phyloP scores from a whole-genome alignment of 2,329 filamentous ascomycete genomes.

The Cryphonectria naterciae region DNA sequence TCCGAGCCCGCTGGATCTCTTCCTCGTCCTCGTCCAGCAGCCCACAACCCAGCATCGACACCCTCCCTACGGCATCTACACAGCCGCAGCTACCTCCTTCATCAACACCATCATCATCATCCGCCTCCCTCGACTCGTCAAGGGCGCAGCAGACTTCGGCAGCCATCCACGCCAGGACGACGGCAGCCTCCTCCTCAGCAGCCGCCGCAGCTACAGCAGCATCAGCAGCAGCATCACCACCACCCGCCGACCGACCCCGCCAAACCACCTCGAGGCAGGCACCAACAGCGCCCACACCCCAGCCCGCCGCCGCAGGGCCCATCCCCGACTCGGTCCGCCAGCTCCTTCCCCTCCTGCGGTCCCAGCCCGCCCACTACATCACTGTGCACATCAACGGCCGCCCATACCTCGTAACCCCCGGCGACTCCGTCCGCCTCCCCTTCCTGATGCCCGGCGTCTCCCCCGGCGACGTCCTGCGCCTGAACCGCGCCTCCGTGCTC shows the following conservation, averaged over 20 bases:
- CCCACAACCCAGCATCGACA: slow-evolving; percentile 24
- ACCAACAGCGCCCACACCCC: slow-evolving; percentile 47
- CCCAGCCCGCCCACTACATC: slow-evolving; percentile 78
- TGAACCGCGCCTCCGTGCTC: slow-evolving; percentile 82
- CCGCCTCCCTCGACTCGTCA: slow-evolving; percentile 7
- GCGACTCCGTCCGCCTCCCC: slow-evolving; percentile 76
- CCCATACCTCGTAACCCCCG: slow-evolving; percentile 78
- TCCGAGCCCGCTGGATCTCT: slow-evolving; percentile 50
- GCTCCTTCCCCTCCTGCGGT: slow-evolving; percentile 71
- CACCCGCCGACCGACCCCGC: background rate
- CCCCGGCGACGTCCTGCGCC: slow-evolving; percentile 82
- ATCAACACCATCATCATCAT: background rate
- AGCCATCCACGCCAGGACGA: slow-evolving; percentile 7
- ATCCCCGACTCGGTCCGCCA: slow-evolving; percentile 60
- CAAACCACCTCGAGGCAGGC: slow-evolving; percentile 57
- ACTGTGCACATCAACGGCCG: slow-evolving; percentile 78
- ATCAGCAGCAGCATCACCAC: background rate
- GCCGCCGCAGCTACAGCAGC: background rate
- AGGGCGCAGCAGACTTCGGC: slow-evolving; percentile 19
- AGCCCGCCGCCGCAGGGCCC: slow-evolving; percentile 41
- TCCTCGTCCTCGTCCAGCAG: slow-evolving; percentile 12
- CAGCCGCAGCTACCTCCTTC: slow-evolving; percentile 3
- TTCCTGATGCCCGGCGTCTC: slow-evolving; percentile 77
- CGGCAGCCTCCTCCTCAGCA: background rate
- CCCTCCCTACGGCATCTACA: slow-evolving; percentile 18